Evolutionary conservation across 1,284 basidiomycete species (phyloP).

Genomic region (Austroboletus rostrupii): DNA sequence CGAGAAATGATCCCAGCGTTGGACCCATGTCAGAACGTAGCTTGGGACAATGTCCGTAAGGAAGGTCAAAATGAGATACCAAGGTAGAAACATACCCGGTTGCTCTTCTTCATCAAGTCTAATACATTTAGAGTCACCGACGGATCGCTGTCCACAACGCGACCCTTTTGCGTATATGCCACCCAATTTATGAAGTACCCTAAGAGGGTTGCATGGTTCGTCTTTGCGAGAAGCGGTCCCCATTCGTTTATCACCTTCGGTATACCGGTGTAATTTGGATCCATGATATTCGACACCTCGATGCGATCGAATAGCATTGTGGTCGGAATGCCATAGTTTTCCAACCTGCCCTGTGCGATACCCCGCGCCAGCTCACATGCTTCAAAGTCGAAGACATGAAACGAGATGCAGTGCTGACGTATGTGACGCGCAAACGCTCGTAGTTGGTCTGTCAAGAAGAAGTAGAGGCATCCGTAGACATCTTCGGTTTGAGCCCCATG

Average conservation of each 20-base stretch:
- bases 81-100: constrained; percentile 12
- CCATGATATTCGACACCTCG: constrained; percentile 43
- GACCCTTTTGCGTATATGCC: constrained; percentile 14
- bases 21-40: constrained; percentile 9
- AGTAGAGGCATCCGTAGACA: constrained; percentile 46
- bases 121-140: constrained; percentile 1
- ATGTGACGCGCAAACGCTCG: constrained; percentile 32
- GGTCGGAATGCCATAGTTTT: constrained; percentile 17
- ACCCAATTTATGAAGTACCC: constrained; percentile 49
- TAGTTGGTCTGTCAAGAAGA: constrained; percentile 38
- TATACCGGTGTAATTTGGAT: constrained; percentile 39
- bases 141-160: constrained; percentile 6
- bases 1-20: constrained; percentile 1
- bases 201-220: constrained; percentile 29
- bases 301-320: constrained; percentile 39
- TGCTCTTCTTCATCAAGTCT: constrained; percentile 9
- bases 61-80: not conserved
- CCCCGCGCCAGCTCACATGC: constrained; percentile 25
- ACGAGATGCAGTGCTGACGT: constrained; percentile 29
- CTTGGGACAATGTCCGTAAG: constrained; percentile 8
- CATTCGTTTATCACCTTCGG: constrained; percentile 30
- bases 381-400: constrained; percentile 28
- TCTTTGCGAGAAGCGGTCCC: constrained; percentile 34
- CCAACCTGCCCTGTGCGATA: constrained; percentile 13
- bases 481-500: constrained; percentile 38